Base-by-base conservation (phyloP, 2,329 filamentous ascomycete species). In the Beauveria rudraprayagi region DNA sequence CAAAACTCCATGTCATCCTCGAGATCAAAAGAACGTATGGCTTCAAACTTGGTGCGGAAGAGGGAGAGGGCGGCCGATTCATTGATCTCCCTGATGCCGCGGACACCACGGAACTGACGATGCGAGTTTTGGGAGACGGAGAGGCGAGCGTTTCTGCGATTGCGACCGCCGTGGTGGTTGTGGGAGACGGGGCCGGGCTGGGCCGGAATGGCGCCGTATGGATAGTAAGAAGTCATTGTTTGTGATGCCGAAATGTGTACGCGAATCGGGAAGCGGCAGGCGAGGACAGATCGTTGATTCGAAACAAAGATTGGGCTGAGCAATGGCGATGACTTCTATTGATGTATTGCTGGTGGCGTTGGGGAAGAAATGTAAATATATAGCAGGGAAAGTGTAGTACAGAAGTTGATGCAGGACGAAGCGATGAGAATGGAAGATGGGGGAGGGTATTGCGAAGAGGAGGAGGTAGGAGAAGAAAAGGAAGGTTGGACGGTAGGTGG, bases 1-100 rank as follows among this genome's bases (percentile, higher is more conserved):
- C 92, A 97, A 76, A 97, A 97, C 75, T 96, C 89, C 77, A 96
- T 83, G 73, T 97, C 93, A 73, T 97, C 93, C 71, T 97, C 93
- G 64, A 97, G 83, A 68, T 97, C 93, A 71, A 97, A 97, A 10
- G 92, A 96, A 63, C 92, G 86, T 63, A 90, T 91, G 65, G 91
- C 90, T 78, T 97, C 92, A 68, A 96, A 96, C 71, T 92, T 88
- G 67, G 85, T 85, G 68, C 93, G 89, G 79, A 96, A 97, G 65
- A 87, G 85, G 63, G 83, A 83, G 63, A 95, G 80, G 56, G 87
- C 84, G 22, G 86, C 85, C n/a, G 88, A 82, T 75, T 96, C 92
- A 68, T 86, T 86, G 65, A 91, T 78, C 74, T 96, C 92, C 76
- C 95, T 92, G 77, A 93, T 91, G 70, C 87, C 90, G 71, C 90